Evolutionary conservation across 78 protist species (phyloP), one percentile per base, ranked within the genome.

Genomic region (Cavenderia fasciculata): DNA sequence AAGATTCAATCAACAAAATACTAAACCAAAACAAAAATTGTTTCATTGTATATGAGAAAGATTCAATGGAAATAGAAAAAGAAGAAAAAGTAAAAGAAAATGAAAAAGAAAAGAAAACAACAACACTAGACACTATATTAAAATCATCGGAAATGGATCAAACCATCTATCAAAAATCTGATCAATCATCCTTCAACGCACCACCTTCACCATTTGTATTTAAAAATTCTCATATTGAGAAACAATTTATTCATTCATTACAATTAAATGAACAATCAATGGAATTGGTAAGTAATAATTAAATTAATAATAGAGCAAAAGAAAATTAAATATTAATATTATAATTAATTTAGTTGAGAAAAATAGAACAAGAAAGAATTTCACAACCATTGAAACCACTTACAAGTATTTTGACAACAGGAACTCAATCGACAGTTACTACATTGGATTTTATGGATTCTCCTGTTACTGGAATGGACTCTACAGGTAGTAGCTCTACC

Each of bases 381-480:
- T 31, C 11, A 19, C 90, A 82, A 57, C 77, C 90, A 68, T 56
- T 82, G 33, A 49, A 68, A 69, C 90, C 90, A 63, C 33, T 63
- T 33, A 36, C 54, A 18, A 57, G 11, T 27, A 27, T 57, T 57
- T 57, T 57, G 11, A 47, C 86, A 62, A 76, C 63, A 23, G 43
- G 5, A 41, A n/a, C n/a, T 41, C 2, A 12, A 41, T 16, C 57
- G 2, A 14, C n/a, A 7, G 25, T 18, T 7, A 38, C 73, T 59
- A 34, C 68, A 40, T 74, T 74, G 21, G 85, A 74, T 44, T 34
- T 65, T 69, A 71, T 71, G 25, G 78, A 82, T 41, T 40, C n/a
- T 52, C 25, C 49, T 18, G 21, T 38, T 38, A n/a, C 47, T 38
- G 12, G 10, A 63, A 5, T 47, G 38, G n/a, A 33, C 12, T 63